These are phyloP conservation scores for Eucalyptus polybractea DNA, from an alignment of 345 rosid genomes.

Conservation along the genomic window DNA sequence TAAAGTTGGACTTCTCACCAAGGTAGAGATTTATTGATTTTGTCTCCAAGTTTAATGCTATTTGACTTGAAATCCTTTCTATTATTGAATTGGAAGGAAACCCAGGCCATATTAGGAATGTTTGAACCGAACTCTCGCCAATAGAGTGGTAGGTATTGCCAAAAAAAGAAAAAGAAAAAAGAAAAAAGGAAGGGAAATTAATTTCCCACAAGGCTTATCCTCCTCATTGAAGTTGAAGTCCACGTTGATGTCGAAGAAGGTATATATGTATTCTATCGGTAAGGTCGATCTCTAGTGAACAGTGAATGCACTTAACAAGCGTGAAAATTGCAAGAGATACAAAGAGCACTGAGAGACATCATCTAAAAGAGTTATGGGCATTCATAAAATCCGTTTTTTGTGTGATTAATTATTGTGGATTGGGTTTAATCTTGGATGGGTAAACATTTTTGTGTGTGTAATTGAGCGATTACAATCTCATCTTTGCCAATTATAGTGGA, in stretches of 20 bases:
- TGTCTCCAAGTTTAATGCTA: neutral
- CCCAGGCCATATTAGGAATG: neutral
- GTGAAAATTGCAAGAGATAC: neutral
- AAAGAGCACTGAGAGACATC: no score
- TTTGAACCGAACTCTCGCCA: neutral
- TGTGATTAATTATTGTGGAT: neutral
- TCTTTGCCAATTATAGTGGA: neutral
- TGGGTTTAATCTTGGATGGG: neutral
- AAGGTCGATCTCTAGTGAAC: neutral
- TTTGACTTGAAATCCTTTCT: neutral
- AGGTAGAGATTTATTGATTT: neutral
- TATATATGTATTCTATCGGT: neutral
- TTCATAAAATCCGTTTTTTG: no score
- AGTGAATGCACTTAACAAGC: neutral
- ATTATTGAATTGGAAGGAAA: neutral
- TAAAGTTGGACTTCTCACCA: neutral
- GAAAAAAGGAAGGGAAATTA: neutral
- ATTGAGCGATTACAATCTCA: neutral
- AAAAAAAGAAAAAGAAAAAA: no score
- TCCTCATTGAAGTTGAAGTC: neutral
- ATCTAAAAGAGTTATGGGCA: no score
- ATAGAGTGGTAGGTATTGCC: neutral
- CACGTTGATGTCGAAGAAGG: neutral
- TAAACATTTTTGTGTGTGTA: neutral
- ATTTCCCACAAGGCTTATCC: neutral